Percentiles rank a stretch among this genome's conserved stretches.
Evolutionary conservation across 1,284 basidiomycete genomes (phyloP).

Genomic region (Ustilago crameri): DNA sequence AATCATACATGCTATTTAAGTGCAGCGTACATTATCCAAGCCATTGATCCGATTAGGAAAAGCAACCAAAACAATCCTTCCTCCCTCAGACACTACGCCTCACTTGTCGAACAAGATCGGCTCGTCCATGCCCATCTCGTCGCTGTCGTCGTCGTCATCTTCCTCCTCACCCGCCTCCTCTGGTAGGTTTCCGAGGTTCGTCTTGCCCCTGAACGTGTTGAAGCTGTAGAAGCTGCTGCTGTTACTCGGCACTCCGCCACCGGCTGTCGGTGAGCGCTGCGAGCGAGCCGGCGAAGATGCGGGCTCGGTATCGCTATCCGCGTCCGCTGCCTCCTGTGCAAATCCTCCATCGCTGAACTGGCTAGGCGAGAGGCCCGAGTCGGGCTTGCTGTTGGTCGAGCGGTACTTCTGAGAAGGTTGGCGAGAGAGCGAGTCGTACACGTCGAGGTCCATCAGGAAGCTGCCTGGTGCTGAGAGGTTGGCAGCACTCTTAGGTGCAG

Average conservation of each 20-base stretch:
- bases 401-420: conserved; percentile 16
- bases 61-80: no score
- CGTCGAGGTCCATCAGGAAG: conserved; percentile 52
- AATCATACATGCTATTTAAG: no score
- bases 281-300: conserved; percentile 26
- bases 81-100: no score
- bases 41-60: no score
- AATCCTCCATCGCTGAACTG: conserved; percentile 32
- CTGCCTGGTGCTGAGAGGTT: conserved; percentile 31
- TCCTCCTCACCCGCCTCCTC: conserved; percentile 47
- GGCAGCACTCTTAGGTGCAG: conserved; percentile 4
- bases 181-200: conserved; percentile 27
- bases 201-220: conserved; percentile 41
- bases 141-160: conserved; percentile 19
- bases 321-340: conserved; percentile 27
- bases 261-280: conserved; percentile 7
- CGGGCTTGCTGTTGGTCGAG: neutral
- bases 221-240: conserved; percentile 46
- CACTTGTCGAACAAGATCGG: conserved; percentile 40
- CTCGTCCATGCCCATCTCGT: conserved; percentile 33
- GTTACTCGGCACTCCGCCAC: conserved; percentile 6
- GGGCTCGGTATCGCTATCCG: conserved; percentile 47
- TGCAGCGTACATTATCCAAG: neutral
- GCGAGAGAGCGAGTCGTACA: conserved; percentile 43
- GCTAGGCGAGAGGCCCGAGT: conserved; percentile 20